Evolutionary conservation across 257 asterid species (phyloP), one percentile per base, ranked within the genome.

Genomic region (Nemophila menziesii): DNA sequence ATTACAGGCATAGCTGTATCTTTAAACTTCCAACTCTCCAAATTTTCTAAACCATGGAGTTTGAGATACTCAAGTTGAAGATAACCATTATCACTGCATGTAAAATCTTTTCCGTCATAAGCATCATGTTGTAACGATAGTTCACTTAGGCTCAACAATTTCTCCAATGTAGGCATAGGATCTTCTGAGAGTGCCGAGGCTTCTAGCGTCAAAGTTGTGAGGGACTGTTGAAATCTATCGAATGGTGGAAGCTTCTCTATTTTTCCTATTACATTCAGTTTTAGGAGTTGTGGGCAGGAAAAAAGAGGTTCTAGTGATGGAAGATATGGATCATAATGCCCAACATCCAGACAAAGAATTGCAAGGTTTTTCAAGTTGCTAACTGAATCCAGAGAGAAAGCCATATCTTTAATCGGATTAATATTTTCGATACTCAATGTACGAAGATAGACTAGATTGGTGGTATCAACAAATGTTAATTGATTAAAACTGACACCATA

Each of bases 161-260:
- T 46, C 0, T 39, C 51, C 8, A 46, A 22, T 22, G 29, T 46
- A 10, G 51, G 51, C 51, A 46, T 46, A 15, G 51, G 39, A 10
- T 46, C 51, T 24, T 46, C 52, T 11, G 19, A 2, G 11, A 46
- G 39, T 46, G 0, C 5, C 13, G 39, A 5, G 33, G 0, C 11
- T 8, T 11, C 4, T 16, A 46, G 52, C 23, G 21, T 23, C 19
- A 26, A 26, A 22, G 19, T 1, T 2, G 40, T 26, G 22, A 46
- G 16, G 11, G 40, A 46, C 19, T 46, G 26, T 0, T 38, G 52
- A 1, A 46, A 24, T 0, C 18, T 46, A 17, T 46, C 8, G 26
- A 46, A 0, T 5, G 0, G 0, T 11, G 22, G 39, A 24, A 27
- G 0, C 33, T 46, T 18, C 19, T 26, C 39, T 46, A 26, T 46